Percentiles rank a stretch among this genome's conserved stretches.
These are phyloP conservation scores for Calonectria pseudoturangicola DNA, from an alignment of 2,329 filamentous ascomycete genomes.

Conservation along the genomic window DNA sequence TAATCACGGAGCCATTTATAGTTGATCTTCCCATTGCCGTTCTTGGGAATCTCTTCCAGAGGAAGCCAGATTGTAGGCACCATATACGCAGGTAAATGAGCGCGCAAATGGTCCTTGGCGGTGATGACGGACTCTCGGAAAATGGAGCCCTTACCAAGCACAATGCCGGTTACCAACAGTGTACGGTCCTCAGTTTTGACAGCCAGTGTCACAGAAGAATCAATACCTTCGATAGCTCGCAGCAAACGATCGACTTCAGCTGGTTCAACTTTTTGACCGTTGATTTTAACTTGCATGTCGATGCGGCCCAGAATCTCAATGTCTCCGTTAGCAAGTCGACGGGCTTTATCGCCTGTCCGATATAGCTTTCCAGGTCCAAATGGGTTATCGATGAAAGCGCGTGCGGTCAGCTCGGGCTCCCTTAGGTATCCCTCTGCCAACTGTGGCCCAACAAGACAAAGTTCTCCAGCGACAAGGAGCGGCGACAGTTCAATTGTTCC, in stretches of 20 bases:
- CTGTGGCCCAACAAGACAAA: constrained; percentile 47
- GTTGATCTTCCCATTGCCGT: constrained; percentile 52
- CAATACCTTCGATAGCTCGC: neutral
- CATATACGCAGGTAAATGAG: constrained; percentile 50
- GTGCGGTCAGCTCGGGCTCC: constrained; percentile 35
- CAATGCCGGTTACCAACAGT: constrained; percentile 27
- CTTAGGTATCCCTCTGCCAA: constrained; percentile 47
- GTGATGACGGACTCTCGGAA: constrained; percentile 24
- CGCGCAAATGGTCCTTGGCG: constrained; percentile 25
- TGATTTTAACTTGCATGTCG: constrained; percentile 53
- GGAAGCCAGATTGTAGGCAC: constrained; percentile 51
- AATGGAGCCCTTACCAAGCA: neutral
- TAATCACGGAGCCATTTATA: constrained; percentile 30
- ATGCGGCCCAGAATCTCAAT: constrained; percentile 49
- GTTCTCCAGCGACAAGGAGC: constrained; percentile 42
- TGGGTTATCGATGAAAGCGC: constrained; percentile 38
- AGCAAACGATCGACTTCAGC: constrained; percentile 37
- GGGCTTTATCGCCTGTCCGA: constrained; percentile 48
- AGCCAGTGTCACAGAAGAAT: constrained; percentile 28
- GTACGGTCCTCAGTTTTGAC: constrained; percentile 31
- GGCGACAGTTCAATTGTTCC: constrained; percentile 35
- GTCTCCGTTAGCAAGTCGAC: constrained; percentile 33
- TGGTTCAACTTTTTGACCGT: constrained; percentile 47
- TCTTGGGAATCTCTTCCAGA: constrained; percentile 46
- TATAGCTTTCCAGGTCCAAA: constrained; percentile 45